A percentile compares a stretch with the other conserved stretches of the same genome.
These are phyloP conservation scores for Scytalidium lignicola DNA, from an alignment of 2,329 filamentous ascomycete species.

Conservation along the genomic window DNA sequence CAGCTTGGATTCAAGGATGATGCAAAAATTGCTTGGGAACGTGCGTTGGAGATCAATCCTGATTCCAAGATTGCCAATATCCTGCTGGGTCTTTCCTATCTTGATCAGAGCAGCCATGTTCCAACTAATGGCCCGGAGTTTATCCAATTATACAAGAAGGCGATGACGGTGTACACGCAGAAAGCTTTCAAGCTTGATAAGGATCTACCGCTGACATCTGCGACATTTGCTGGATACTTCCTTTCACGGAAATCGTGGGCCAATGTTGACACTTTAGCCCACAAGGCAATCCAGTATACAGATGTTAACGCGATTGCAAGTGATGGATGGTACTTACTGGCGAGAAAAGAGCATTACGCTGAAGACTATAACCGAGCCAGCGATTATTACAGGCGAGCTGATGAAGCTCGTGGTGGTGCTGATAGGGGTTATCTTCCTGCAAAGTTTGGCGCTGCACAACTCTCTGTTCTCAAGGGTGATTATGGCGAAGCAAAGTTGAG, in stretches of 20 bases:
- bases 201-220: constrained; percentile 81
- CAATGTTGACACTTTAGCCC: constrained; percentile 80
- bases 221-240: constrained; percentile 88
- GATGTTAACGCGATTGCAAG: constrained; percentile 96
- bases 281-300: constrained; percentile 91
- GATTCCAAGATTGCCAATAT: constrained; percentile 88
- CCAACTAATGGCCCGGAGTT: constrained; percentile 83
- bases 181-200: constrained; percentile 93
- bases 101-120: constrained; percentile 79
- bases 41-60: constrained; percentile 73
- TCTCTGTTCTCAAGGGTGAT: constrained; percentile 79
- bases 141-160: constrained; percentile 78
- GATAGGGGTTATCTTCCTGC: constrained; percentile 89
- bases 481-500: constrained; percentile 88
- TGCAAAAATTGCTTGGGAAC: constrained; percentile 85
- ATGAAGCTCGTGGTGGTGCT: constrained; percentile 86
- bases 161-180: constrained; percentile 91
- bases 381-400: constrained; percentile 84
- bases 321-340: constrained; percentile 95
- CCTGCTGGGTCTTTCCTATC: constrained; percentile 82
- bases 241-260: constrained; percentile 73
- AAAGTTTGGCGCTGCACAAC: constrained; percentile 89
- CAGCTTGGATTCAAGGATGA: constrained; percentile 92
- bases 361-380: constrained; percentile 69
- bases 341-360: constrained; percentile 82